Evolutionary conservation across 2,329 filamentous ascomycete genomes (phyloP), one percentile per base, ranked within the genome.

Genomic region (Cucurbitaria berberidis): DNA sequence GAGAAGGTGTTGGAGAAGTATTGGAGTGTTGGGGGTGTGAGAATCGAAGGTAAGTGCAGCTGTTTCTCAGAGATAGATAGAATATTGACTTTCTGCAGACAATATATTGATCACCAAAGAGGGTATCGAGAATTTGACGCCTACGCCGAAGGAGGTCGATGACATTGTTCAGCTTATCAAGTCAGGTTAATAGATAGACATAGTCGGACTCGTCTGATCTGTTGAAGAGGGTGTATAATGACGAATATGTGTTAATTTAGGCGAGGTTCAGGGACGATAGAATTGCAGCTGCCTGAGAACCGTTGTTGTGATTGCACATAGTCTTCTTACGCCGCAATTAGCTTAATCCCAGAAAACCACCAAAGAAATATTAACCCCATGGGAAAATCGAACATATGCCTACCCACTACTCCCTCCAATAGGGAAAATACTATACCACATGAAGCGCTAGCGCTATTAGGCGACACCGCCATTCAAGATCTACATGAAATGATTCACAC

Each of bases 101-200:
- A 90, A 93, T 72, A 83, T 98, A 34, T 80, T 95, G 19, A 86
- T 98, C 42, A 95, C 89, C 1, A 81, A 88, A 55, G 79, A 84
- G 21, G 92, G 93, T 0, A 86, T 86, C 66, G 92, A 97, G 76
- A 96, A 96, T 69, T 70, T 98, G 71, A 96, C 92, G 1, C 82
- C 83, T 1, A 89, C 89, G 26, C 89, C 90, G 0, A 96, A 96
- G 78, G 85, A 86, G 44, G 74, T 80, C 1, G 81, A 88, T 46
- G 87, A 91, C 68, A 77, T 92, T 64, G 77, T 92, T 69, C 80
- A 81, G 57, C 79, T 89, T 43, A 83, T 88, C 45, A 67, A 63
- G 48, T 57, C 56, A 35, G 60, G 57, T n/a, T 66, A 42, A 55
- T n/a, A n/a, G n/a, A n/a, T n/a, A n/a, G n/a, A n/a, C n/a, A n/a